Evolutionary conservation across 148 eudicot genomes (phyloP).

Genomic region (Rhododendron simsii): DNA sequence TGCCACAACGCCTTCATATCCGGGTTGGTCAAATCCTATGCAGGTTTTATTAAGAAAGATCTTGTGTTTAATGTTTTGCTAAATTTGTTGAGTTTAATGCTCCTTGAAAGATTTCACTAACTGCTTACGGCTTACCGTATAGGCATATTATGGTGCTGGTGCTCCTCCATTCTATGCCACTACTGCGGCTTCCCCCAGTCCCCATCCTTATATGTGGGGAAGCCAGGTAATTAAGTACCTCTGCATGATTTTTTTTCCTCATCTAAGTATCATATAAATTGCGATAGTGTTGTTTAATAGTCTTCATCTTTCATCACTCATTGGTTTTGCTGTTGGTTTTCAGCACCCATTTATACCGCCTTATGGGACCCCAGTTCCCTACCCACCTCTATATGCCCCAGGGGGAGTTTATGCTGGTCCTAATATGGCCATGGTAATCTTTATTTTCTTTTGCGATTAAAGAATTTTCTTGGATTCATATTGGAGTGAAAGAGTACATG

Average conservation of each 20-base stretch:
- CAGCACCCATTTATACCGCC: slow-evolving; percentile 56
- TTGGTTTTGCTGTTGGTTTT: slow-evolving; percentile 11
- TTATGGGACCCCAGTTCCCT: slow-evolving; percentile 88
- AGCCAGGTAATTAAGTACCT: slow-evolving; percentile 56
- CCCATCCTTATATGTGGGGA: slow-evolving; percentile 86
- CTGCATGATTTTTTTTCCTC: background rate
- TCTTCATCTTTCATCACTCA: background rate
- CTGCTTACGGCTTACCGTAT: slow-evolving; percentile 2
- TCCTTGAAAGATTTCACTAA: background rate
- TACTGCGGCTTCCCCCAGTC: slow-evolving; percentile 63
- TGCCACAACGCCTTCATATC: slow-evolving; percentile 49
- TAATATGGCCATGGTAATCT: slow-evolving; percentile 60
- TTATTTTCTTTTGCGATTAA: background rate
- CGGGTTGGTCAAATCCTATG: slow-evolving; percentile 81
- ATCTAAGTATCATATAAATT: background rate
- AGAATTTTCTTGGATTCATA: background rate
- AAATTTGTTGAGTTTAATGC: background rate
- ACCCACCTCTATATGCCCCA: slow-evolving; percentile 79
- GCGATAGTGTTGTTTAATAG: background rate
- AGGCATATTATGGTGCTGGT: slow-evolving; percentile 79
- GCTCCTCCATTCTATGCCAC: slow-evolving; percentile 70
- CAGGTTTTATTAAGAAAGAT: slow-evolving; percentile 44
- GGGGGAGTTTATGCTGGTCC: slow-evolving; percentile 81
- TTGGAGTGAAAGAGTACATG: background rate
- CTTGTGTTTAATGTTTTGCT: background rate